Conservation (phyloP, 2,329 filamentous ascomycete species). For the Trichoderma citrinoviride region DNA sequence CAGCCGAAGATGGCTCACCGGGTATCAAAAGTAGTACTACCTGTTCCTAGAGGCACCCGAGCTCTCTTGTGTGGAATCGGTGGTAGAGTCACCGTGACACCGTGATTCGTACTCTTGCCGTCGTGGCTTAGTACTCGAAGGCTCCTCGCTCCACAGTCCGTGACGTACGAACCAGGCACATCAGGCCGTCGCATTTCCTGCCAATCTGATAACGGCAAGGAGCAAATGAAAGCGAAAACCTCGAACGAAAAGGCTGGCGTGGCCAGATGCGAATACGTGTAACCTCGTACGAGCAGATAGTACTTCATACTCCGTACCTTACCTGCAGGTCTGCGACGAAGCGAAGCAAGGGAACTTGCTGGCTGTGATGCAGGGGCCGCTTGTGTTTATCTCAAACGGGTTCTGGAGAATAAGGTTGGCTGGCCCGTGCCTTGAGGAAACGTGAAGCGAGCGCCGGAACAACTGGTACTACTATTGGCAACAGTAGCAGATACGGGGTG, state of each 20-base stretch:
- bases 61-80: background rate
- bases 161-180: background rate
- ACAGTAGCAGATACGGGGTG: background rate
- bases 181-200: background rate
- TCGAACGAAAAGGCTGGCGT: background rate
- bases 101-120: slow-evolving; percentile 16
- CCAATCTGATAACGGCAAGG: background rate
- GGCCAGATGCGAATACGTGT: background rate
- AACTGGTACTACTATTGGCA: background rate
- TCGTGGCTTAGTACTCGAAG: slow-evolving; percentile 15
- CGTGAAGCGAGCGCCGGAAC: background rate
- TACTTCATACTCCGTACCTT: background rate
- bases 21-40: background rate
- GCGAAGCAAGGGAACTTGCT: slow-evolving; percentile 1
- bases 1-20: slow-evolving; percentile 11
- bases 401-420: slow-evolving; percentile 16
- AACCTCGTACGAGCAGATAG: background rate
- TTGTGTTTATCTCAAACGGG: slow-evolving; percentile 12
- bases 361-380: background rate
- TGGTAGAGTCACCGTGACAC: slow-evolving; percentile 6
- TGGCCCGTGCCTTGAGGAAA: slow-evolving; percentile 9
- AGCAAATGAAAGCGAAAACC: background rate
- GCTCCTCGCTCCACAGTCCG: background rate
- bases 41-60: too few species aligned
- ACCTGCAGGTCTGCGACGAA: background rate